Evolutionary conservation across 1,139 yeast genomes (phyloP), one percentile per base, ranked within the genome.

Genomic region (Yamadazyma dushanensis): DNA sequence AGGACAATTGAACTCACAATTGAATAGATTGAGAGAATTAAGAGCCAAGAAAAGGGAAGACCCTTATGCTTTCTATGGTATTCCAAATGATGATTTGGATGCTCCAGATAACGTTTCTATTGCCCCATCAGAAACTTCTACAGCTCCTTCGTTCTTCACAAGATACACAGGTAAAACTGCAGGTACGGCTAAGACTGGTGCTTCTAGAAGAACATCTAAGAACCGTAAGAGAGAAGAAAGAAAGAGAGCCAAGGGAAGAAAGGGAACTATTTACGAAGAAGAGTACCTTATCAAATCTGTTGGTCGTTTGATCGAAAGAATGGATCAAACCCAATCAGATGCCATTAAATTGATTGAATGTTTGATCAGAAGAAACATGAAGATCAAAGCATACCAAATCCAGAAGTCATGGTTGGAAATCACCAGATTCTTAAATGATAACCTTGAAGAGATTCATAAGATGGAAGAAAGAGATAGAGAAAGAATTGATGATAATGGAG

Each of bases 101-200:
- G 77, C 85, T 11, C 92, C 96, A 1, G 99, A 92, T 59, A 86
- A 90, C 57, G 95, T 94, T 3, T 90, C 97, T 0, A 76, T 94
- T 44, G 97, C 97, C 0, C 94, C 96, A 1, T 85, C 97, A 0
- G 97, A 89, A 56, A 83, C 96, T 0, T 85, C 96, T 0, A 86
- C 96, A 0, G 83, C 89, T 9, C 95, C 94, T 19, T 89, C 97
- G 0, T 87, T 90, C 57, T 86, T 89, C 63, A 92, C 98, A 0
- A 76, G 95, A 54, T 92, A 92, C 59, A 92, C 99, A 0, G 97
- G 97, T 45, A 89, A 90, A 61, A 89, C 97, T 1, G 74, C 84
- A 1, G 96, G 96, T 16, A 92, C 98, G 3, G 98, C 97, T 4
- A 85, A 86, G 57, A 92, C 98, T 0, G 97, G 97, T 17, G 97